A percentile compares a stretch with the other conserved stretches of the same genome.
phyloP scores from a whole-genome alignment of 2,329 filamentous ascomycete genomes.

The Fusarium hostae region DNA sequence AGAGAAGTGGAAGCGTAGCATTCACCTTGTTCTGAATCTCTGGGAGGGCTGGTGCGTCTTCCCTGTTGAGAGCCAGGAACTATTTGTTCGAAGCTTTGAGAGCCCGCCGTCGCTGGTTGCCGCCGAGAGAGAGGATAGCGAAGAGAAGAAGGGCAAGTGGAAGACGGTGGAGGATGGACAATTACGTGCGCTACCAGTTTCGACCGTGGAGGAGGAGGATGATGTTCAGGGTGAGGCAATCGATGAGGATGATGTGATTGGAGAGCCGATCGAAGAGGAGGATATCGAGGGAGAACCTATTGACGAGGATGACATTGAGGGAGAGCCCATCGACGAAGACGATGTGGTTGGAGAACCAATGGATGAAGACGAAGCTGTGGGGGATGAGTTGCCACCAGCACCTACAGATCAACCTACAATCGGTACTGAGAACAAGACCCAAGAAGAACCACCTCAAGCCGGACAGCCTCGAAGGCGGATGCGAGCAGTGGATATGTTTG shows the following conservation, averaged over 20 bases:
- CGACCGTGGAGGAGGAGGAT: slow-evolving; percentile 54
- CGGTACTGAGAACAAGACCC: slow-evolving; percentile 24
- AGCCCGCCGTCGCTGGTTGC: slow-evolving; percentile 66
- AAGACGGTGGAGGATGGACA: slow-evolving; percentile 58
- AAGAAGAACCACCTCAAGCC: slow-evolving; percentile 27
- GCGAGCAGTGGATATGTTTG: slow-evolving; percentile 88
- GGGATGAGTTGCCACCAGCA: slow-evolving; percentile 44
- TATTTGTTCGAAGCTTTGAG: slow-evolving; percentile 77
- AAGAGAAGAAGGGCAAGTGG: slow-evolving; percentile 57
- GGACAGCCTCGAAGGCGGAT: slow-evolving; percentile 68
- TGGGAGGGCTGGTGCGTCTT: slow-evolving; percentile 82
- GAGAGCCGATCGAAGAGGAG: slow-evolving; percentile 58
- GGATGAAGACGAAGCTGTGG: slow-evolving; percentile 56
- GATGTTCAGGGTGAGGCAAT: slow-evolving; percentile 61
- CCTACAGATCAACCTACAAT: slow-evolving; percentile 29
- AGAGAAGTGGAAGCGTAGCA: slow-evolving; percentile 85
- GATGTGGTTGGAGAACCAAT: slow-evolving; percentile 54
- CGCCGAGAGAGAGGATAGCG: slow-evolving; percentile 42
- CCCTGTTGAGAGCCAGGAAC: slow-evolving; percentile 76
- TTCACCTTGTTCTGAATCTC: slow-evolving; percentile 73
- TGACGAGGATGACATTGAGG: slow-evolving; percentile 61
- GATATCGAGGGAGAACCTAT: slow-evolving; percentile 60
- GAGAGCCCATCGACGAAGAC: slow-evolving; percentile 59
- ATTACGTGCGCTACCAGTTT: slow-evolving; percentile 37
- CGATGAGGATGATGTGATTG: slow-evolving; percentile 57